Evolutionary conservation across 2,329 filamentous ascomycete species (phyloP).

Genomic region (Alternaria metachromatica): DNA sequence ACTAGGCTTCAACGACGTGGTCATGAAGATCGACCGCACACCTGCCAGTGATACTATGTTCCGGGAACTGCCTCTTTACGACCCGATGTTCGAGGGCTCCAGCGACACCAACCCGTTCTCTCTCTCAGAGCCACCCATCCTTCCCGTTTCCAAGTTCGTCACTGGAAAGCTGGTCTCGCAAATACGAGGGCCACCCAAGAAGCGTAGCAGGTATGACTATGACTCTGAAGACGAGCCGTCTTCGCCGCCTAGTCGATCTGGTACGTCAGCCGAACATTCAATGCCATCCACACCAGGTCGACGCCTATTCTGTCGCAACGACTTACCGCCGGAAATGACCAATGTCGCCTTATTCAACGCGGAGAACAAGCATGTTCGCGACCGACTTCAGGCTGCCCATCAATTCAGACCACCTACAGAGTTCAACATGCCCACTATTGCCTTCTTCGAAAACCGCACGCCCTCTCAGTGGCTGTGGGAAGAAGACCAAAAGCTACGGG

Average conservation of each 20-base stretch:
- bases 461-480: slow-evolving; percentile 90
- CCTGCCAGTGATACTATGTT: slow-evolving; percentile 78
- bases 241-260: slow-evolving; percentile 45
- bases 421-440: slow-evolving; percentile 85
- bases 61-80: slow-evolving; percentile 81
- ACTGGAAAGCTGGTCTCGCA: slow-evolving; percentile 78
- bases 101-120: slow-evolving; percentile 43
- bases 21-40: slow-evolving; percentile 78
- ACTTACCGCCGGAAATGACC: slow-evolving; percentile 71
- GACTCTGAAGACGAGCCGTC: slow-evolving; percentile 69
- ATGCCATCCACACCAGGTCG: slow-evolving; percentile 50
- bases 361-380: slow-evolving; percentile 86
- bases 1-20: slow-evolving; percentile 79
- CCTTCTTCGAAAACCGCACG: slow-evolving; percentile 85
- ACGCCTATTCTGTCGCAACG: slow-evolving; percentile 49
- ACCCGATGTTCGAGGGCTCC: slow-evolving; percentile 48
- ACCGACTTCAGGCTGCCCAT: slow-evolving; percentile 87
- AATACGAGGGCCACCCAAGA: slow-evolving; percentile 69
- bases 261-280: slow-evolving; percentile 52
- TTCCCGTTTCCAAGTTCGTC: slow-evolving; percentile 87
- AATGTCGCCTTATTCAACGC: slow-evolving; percentile 88
- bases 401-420: slow-evolving; percentile 94
- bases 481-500: slow-evolving; percentile 89
- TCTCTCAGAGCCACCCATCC: slow-evolving; percentile 61
- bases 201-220: slow-evolving; percentile 84